Conservation (phyloP, 2,329 filamentous ascomycete species). For the Dichotomopilus funicola region DNA sequence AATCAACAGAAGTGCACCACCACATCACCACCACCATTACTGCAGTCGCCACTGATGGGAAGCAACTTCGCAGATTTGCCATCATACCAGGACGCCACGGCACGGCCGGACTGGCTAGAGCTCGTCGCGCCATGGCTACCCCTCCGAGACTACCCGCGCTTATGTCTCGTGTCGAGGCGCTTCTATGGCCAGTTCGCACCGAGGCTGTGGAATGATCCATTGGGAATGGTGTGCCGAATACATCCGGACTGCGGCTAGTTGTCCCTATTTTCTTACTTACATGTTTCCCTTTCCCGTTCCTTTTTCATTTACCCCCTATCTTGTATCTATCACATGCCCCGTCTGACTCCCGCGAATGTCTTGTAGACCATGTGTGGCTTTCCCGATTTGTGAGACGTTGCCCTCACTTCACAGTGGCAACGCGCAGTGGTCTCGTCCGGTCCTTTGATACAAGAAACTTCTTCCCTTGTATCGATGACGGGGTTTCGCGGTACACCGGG, state of each 20-base stretch:
- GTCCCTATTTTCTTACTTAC: not conserved
- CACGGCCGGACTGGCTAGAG: constrained; percentile 42
- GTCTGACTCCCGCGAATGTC: constrained; percentile 15
- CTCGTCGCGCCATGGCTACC: constrained; percentile 41
- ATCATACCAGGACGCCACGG: constrained; percentile 47
- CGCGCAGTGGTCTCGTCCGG: not conserved
- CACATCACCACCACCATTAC: not conserved
- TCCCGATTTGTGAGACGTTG: constrained; percentile 39
- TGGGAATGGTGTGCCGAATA: constrained; percentile 36
- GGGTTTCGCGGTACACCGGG: constrained; percentile 34
- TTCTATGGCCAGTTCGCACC: constrained; percentile 46
- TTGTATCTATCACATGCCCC: not conserved
- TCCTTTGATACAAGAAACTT: constrained; percentile 24
- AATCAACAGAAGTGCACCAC: no score
- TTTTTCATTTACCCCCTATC: no score
- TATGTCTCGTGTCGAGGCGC: constrained; percentile 43
- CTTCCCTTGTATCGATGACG: constrained; percentile 34
- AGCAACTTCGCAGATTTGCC: constrained; percentile 35
- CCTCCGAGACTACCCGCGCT: constrained; percentile 35
- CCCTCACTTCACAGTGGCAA: constrained; percentile 26
- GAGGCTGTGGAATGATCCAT: constrained; percentile 46
- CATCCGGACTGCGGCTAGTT: constrained; percentile 32
- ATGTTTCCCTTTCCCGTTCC: not conserved
- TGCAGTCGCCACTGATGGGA: constrained; percentile 7
- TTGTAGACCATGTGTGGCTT: constrained; percentile 44